Base-by-base conservation (phyloP, 768 basidiomycete genomes). In the Lyophyllum semitale region DNA sequence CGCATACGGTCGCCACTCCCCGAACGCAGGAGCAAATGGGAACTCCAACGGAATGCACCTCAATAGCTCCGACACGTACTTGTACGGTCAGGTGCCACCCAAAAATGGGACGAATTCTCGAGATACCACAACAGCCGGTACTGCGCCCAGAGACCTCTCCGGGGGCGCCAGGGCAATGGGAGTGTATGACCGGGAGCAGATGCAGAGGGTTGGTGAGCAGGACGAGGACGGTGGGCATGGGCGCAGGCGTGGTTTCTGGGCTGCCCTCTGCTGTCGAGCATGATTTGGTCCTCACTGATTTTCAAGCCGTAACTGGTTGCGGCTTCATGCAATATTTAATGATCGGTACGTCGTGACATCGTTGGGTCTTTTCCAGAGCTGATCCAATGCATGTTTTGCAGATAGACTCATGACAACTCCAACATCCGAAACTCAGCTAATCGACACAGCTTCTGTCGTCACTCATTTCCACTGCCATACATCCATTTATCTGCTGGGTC, bases 251-350 rank as follows among this genome's bases (percentile, higher is more conserved):
- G 83, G 87, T 20, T 77, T 91, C 66, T 87, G 82, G 73, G 75
- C 76, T 58, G 73, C 84, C 40, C 71, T 91, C 54, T 92, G 89
- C 71, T 92, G 89, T 68, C 81, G 84, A 63, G 83, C 78, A 75
- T 89, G 58, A 72, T 60, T 60, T 63, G 65, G 55, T 53, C 38
- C 50, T 59, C 23, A 22, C 44, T 45, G 50, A 46, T 51, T 37
- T 49, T 40, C 40, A 33, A 41, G 48, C 65, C 68, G 70, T 71
- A 68, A 51, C 73, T 62, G 74, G 71, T 50, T 71, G 67, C 67
- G 67, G 64, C 51, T 58, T 50, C 49, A 57, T 49, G 59, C 65
- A 64, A 59, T 63, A 62, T 64, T 50, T 52, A 59, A 62, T 57
- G 38, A 48, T 57, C 53, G 60, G 60, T 60, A 41, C 45, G 57